Evolutionary conservation across 1,139 yeast genomes (phyloP).

Genomic region (Taphrina wiesneri): DNA sequence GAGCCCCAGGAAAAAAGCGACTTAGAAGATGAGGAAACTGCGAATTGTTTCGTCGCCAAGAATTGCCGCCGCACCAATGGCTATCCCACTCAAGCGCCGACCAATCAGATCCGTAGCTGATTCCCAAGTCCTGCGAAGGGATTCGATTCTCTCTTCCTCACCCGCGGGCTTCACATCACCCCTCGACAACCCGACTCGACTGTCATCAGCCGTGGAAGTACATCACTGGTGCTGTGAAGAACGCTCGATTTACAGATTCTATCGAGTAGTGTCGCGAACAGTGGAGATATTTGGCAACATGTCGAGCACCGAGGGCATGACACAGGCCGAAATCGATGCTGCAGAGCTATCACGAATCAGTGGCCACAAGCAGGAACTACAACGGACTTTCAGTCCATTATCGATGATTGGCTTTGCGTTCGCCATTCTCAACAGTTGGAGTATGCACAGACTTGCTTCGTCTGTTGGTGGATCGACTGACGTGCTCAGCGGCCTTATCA

Average conservation of each 20-base stretch:
- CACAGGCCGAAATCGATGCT: conserved; percentile 14
- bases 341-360: conserved; percentile 22
- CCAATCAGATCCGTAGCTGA: neutral
- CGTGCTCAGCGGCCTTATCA: conserved; percentile 3
- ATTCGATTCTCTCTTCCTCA: no score
- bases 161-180: no score
- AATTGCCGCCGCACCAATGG: neutral
- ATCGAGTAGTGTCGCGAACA: no score
- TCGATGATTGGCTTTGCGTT: conserved; percentile 48
- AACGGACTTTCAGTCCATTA: conserved; percentile 46
- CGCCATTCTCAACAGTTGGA: conserved; percentile 47
- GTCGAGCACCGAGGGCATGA: conserved; percentile 1
- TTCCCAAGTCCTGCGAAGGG: no score
- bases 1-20: no score
- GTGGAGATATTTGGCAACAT: neutral
- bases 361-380: conserved; percentile 42
- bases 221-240: no score
- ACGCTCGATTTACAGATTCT: no score
- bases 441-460: neutral
- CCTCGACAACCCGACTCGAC: no score
- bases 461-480: neutral
- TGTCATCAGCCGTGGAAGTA: no score
- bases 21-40: neutral
- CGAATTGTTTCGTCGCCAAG: neutral
- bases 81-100: neutral